These are phyloP conservation scores for Mallotus repandus DNA, from an alignment of 441 rosid genomes.

Conservation along the genomic window DNA sequence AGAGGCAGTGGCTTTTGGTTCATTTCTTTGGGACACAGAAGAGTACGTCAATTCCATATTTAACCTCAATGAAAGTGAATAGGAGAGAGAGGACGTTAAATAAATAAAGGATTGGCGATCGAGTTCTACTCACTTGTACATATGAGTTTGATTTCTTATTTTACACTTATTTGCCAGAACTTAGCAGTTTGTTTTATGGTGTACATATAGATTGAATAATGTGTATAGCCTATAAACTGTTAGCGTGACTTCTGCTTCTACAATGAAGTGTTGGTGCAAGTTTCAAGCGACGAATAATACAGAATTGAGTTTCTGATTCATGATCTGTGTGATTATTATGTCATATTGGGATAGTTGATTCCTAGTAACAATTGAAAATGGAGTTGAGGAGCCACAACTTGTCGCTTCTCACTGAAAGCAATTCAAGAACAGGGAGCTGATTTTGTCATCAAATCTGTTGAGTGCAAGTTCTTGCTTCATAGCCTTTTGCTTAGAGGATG, in stretches of 20 bases:
- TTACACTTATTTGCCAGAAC: neutral
- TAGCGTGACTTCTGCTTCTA: neutral
- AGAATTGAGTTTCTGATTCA: neutral
- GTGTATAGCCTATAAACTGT: conserved; percentile 22
- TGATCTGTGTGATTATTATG: no score
- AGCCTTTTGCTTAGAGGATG: neutral
- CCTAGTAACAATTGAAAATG: no score
- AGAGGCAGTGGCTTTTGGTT: conserved; percentile 92
- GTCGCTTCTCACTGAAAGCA: neutral
- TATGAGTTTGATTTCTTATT: conserved; percentile 19
- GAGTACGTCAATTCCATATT: conserved; percentile 55
- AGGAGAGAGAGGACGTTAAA: conserved; percentile 10
- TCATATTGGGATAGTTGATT: no score
- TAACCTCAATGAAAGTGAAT: conserved; percentile 57
- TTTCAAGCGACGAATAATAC: neutral
- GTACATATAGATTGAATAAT: conserved; percentile 16
- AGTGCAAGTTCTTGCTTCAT: neutral
- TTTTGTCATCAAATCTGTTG: neutral
- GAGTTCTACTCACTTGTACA: conserved; percentile 13
- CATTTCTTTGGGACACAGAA: conserved; percentile 88
- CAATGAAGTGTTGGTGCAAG: neutral
- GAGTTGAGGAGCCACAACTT: neutral
- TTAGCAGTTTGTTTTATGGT: conserved; percentile 19
- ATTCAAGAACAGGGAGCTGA: neutral
- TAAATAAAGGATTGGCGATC: neutral